Percentiles rank a stretch among this genome's conserved stretches.
Evolutionary conservation across 2,329 filamentous ascomycete genomes (phyloP).

Genomic region (Pseudopyrenochaeta lycopersici): DNA sequence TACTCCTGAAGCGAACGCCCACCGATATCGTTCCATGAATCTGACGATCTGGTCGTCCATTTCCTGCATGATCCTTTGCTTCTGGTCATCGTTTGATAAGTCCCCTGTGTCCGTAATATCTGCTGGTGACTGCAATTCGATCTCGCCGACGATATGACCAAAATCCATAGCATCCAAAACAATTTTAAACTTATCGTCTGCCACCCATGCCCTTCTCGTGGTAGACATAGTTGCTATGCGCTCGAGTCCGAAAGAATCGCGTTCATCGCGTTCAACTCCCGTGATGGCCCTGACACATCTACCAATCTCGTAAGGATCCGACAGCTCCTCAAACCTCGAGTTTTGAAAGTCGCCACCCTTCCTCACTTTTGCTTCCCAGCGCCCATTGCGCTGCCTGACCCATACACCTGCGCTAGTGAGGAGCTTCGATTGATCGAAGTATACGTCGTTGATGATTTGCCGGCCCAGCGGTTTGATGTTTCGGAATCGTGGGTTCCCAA

Average conservation of each 20-base stretch:
- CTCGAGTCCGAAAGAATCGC: slow-evolving; percentile 14
- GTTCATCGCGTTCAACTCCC: neutral
- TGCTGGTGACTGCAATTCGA: slow-evolving; percentile 37
- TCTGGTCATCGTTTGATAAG: slow-evolving; percentile 8
- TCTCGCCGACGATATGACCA: slow-evolving; percentile 46
- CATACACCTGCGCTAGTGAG: slow-evolving; percentile 33
- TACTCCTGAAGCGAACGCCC: slow-evolving; percentile 17
- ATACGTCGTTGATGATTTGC: slow-evolving; percentile 30
- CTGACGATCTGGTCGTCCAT: slow-evolving; percentile 15
- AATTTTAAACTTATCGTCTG: slow-evolving; percentile 25
- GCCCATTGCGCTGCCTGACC: slow-evolving; percentile 26
- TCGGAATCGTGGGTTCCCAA: slow-evolving; percentile 11
- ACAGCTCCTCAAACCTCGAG: slow-evolving; percentile 37
- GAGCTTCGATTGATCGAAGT: slow-evolving; percentile 32
- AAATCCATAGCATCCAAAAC: slow-evolving; percentile 28
- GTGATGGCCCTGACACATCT: slow-evolving; percentile 12
- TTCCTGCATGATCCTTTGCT: slow-evolving; percentile 18
- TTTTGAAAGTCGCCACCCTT: slow-evolving; percentile 27
- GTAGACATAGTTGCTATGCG: slow-evolving; percentile 32
- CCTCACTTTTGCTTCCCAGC: slow-evolving; percentile 28
- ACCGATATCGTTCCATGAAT: slow-evolving; percentile 19
- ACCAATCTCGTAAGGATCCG: slow-evolving; percentile 18
- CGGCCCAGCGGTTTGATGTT: slow-evolving; percentile 12
- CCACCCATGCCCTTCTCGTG: slow-evolving; percentile 32
- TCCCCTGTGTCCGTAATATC: neutral